Percentiles rank a stretch among this genome's conserved stretches.
Evolutionary conservation across 2,329 filamentous ascomycete genomes (phyloP).

Genomic region (Cercospora citrullina): DNA sequence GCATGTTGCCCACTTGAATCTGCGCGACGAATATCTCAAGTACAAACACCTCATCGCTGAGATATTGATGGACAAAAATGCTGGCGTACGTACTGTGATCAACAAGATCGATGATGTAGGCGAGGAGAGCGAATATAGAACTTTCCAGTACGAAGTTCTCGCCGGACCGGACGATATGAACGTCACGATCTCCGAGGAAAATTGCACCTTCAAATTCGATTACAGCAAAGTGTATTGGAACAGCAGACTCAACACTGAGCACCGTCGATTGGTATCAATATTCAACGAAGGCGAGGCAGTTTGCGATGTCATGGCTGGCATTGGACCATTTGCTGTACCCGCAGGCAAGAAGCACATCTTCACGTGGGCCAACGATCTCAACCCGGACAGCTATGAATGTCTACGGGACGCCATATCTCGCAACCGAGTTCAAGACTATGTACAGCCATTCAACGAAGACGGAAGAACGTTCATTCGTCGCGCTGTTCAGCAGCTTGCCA

Average conservation of each 20-base stretch:
- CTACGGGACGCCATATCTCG: conserved; percentile 67
- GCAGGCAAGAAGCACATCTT: conserved; percentile 88
- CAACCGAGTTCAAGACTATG: conserved; percentile 77
- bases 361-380: conserved; percentile 96
- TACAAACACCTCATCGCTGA: conserved; percentile 85
- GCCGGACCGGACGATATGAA: conserved; percentile 78
- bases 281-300: conserved; percentile 86
- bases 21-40: conserved; percentile 76
- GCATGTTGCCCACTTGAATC: conserved; percentile 90
- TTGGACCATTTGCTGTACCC: conserved; percentile 91
- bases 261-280: conserved; percentile 71
- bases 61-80: conserved; percentile 87
- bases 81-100: conserved; percentile 79
- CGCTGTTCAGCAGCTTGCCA: conserved; percentile 60
- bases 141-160: conserved; percentile 89
- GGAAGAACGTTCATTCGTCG: conserved; percentile 76
- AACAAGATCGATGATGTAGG: conserved; percentile 94
- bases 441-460: conserved; percentile 78
- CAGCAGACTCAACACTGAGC: conserved; percentile 83
- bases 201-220: conserved; percentile 87
- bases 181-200: conserved; percentile 77
- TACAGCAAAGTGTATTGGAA: conserved; percentile 99
- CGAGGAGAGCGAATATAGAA: conserved; percentile 79
- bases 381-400: conserved; percentile 78
- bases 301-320: conserved; percentile 95